phyloP scores from a whole-genome alignment of 345 rosid species.

The Gossypium turneri region DNA sequence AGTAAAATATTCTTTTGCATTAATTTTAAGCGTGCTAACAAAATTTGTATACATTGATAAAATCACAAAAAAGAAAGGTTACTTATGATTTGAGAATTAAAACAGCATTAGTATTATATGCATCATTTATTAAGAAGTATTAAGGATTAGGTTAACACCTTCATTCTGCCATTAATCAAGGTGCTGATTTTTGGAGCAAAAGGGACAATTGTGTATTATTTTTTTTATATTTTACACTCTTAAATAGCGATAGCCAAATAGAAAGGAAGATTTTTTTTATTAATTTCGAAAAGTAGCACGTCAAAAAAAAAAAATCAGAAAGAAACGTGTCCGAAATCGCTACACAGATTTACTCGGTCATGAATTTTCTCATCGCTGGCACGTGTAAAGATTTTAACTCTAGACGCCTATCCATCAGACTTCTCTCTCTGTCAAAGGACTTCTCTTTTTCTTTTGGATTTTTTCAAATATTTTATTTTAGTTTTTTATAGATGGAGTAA shows the following conservation, averaged over 20 bases:
- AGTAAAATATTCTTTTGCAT: too few relatives aligned
- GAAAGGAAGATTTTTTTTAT: not conserved
- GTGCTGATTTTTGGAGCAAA: not conserved
- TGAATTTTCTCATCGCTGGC: conserved; percentile 3
- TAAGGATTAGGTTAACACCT: not conserved
- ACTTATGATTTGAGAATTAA: not conserved
- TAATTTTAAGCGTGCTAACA: too few relatives aligned
- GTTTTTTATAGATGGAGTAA: too few relatives aligned
- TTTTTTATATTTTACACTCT: not conserved
- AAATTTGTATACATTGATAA: not conserved
- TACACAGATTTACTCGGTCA: conserved; percentile 19
- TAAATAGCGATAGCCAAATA: not conserved
- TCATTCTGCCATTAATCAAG: not conserved
- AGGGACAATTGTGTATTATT: not conserved
- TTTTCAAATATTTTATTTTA: not conserved
- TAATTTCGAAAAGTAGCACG: not conserved
- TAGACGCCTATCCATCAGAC: conserved; percentile 13
- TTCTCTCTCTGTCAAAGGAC: not conserved
- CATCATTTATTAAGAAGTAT: not conserved
- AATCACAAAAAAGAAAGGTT: not conserved
- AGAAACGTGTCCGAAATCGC: conserved; percentile 1
- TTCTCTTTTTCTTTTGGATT: not conserved
- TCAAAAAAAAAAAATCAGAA: not conserved
- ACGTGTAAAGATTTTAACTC: conserved; percentile 14
- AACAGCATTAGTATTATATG: not conserved